These are phyloP conservation scores for Candida piceae DNA, from an alignment of 805 yeast species.

Conservation along the genomic window DNA sequence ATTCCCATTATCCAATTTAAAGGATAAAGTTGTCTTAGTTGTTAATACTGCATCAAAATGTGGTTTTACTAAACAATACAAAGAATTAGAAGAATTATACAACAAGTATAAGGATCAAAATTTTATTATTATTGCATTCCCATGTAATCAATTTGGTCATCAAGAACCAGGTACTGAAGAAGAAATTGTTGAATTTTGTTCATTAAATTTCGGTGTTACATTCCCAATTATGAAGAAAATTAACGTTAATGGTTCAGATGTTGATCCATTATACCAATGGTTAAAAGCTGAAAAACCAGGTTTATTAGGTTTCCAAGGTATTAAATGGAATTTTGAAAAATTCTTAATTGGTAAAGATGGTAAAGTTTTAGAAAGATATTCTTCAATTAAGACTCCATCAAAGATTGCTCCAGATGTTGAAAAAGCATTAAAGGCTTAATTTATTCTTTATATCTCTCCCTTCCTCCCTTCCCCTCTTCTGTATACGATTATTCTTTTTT, in stretches of 20 bases:
- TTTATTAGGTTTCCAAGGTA: slow-evolving; percentile 63
- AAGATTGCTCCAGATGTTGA: slow-evolving; percentile 56
- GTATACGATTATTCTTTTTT: not conserved
- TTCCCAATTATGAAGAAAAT: slow-evolving; percentile 86
- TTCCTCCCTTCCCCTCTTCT: not conserved
- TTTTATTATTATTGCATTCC: slow-evolving; percentile 73
- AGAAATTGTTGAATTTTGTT: slow-evolving; percentile 70
- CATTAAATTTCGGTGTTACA: slow-evolving; percentile 79
- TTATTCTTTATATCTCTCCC: not conserved
- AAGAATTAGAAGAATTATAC: slow-evolving; percentile 64
- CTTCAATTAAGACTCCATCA: slow-evolving; percentile 65
- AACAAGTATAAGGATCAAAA: slow-evolving; percentile 60
- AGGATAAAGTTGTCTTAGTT: slow-evolving; percentile 77
- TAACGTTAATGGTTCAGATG: slow-evolving; percentile 80
- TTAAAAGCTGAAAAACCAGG: slow-evolving; percentile 61
- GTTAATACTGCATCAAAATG: slow-evolving; percentile 90
- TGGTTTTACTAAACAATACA: slow-evolving; percentile 71
- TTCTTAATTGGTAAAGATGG: slow-evolving; percentile 54
- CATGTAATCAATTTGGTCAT: slow-evolving; percentile 83
- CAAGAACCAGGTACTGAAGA: slow-evolving; percentile 70
- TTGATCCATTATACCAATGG: slow-evolving; percentile 76
- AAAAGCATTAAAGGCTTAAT: slow-evolving; percentile 39
- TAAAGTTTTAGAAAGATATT: slow-evolving; percentile 44
- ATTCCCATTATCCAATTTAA: slow-evolving; percentile 53
- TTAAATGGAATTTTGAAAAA: slow-evolving; percentile 58